Conservation (phyloP, 2,329 filamentous ascomycete genomes). For the Penicillium sp. region DNA sequence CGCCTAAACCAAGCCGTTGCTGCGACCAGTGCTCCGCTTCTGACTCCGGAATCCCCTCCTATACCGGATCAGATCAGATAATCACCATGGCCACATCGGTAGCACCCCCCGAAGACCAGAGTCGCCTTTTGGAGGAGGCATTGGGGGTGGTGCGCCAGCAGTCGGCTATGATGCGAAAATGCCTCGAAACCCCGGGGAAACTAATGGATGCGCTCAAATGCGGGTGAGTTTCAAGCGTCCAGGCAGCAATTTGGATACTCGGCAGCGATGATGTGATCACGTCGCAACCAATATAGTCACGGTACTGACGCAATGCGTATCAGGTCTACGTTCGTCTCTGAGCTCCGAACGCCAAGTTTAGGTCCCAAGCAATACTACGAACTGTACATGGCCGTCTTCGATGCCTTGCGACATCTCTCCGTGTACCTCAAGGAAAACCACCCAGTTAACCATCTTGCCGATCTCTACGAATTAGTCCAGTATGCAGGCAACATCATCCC, state of each 20-base stretch:
- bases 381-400: slow-evolving; percentile 98
- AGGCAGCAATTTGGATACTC: slow-evolving; percentile 30
- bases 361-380: slow-evolving; percentile 99
- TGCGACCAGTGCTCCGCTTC: slow-evolving; percentile 7
- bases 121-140: slow-evolving; percentile 95
- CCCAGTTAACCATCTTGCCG: slow-evolving; percentile 95
- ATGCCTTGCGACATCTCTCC: slow-evolving; percentile 93
- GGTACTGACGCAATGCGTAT: neutral
- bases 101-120: slow-evolving; percentile 76
- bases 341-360: slow-evolving; percentile 92
- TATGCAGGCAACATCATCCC: slow-evolving; percentile 98
- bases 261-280: neutral
- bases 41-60: slow-evolving; percentile 23
- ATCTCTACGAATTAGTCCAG: slow-evolving; percentile 96
- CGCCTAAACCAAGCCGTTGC: slow-evolving; percentile 27
- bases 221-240: slow-evolving; percentile 70
- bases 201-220: slow-evolving; percentile 99
- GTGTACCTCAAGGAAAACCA: slow-evolving; percentile 97
- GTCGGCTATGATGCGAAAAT: slow-evolving; percentile 96
- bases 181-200: slow-evolving; percentile 94
- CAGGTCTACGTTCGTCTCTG: slow-evolving; percentile 97
- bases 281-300: neutral
- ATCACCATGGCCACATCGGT: slow-evolving; percentile 57
- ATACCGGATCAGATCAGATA: slow-evolving; percentile 32
- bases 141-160: slow-evolving; percentile 95